Evolutionary conservation across 2,329 filamentous ascomycete species (phyloP).

Genomic region (Nannizzia gypsea): DNA sequence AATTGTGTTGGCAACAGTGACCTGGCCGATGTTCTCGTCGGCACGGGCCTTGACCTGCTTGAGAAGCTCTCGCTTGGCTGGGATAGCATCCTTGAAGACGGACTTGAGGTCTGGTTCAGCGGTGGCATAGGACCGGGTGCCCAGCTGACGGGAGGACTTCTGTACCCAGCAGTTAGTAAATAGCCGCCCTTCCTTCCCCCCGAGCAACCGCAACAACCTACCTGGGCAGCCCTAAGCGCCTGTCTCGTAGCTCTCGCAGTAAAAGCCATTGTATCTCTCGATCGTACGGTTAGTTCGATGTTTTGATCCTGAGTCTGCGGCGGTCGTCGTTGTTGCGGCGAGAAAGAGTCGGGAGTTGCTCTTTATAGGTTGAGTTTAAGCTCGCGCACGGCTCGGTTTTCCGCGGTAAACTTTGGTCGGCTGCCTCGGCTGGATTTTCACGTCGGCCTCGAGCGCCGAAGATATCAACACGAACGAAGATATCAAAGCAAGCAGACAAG

Average conservation of each 20-base stretch:
- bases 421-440: background rate
- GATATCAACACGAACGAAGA: background rate
- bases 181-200: background rate
- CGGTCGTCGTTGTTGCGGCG: background rate
- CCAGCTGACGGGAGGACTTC: slow-evolving; percentile 15
- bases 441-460: slow-evolving; percentile 4
- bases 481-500: background rate
- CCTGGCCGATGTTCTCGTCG: slow-evolving; percentile 73
- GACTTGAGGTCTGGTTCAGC: slow-evolving; percentile 83
- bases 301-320: too few species aligned
- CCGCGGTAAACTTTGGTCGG: background rate
- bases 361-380: background rate
- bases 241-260: slow-evolving; percentile 29
- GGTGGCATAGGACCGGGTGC: slow-evolving; percentile 39
- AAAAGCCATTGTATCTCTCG: slow-evolving; percentile 21
- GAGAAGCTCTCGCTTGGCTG: slow-evolving; percentile 82
- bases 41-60: slow-evolving; percentile 84
- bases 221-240: slow-evolving; percentile 28
- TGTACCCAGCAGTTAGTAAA: slow-evolving; percentile 6
- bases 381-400: slow-evolving; percentile 3
- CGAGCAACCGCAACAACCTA: slow-evolving; percentile 13
- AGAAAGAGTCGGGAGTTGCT: background rate
- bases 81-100: slow-evolving; percentile 71
- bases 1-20: slow-evolving; percentile 87
- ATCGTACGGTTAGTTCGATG: too few species aligned